Evolutionary conservation across 2,329 filamentous ascomycete genomes (phyloP), one percentile per base, ranked within the genome.

Genomic region (Hymenoscyphus albidus): DNA sequence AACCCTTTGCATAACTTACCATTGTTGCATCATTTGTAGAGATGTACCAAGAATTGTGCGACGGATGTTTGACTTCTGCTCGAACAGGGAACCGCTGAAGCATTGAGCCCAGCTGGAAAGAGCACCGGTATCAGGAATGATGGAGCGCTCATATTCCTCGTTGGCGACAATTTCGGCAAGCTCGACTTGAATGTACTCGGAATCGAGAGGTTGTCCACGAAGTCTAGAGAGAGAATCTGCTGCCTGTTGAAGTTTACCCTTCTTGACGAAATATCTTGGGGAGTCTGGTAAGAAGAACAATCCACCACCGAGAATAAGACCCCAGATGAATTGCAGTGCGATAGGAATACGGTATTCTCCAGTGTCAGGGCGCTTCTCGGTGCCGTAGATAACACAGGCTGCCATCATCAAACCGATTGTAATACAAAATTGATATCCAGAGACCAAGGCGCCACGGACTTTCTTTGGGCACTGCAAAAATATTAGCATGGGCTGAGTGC

Each of bases 161-260:
- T 95, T 96, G 81, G 91, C 92, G 65, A 94, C 83, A 70, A 96
- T 90, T 80, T 96, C 92, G 40, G 88, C 84, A 58, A 95, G 83
- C 78, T 96, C 92, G 66, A 85, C 80, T 78, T 88, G 85, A 78
- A 96, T 88, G 76, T 86, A 93, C 66, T 88, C 83, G 39, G 89
- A 93, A 62, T 90, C 85, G 60, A 78, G 72, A 61, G 88, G 82
- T 80, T 95, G 90, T 64, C 89, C 90, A 75, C 92, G 90, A 35
- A 96, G 84, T 61, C 81, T 83, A 63, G 85, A 78, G 5, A 96
- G 83, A 12, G 87, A 79, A 1, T 78, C 68, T 65, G 86, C 83
- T 55, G 91, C 91, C 63, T 82, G 74, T 44, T 88, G 84, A 61
- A 91, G 80, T 68, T 86, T 80, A 63, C 89, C 88, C 76, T 87